These are phyloP conservation scores for Quercus lobata DNA, from an alignment of 331 rosid genomes.

Conservation along the genomic window DNA sequence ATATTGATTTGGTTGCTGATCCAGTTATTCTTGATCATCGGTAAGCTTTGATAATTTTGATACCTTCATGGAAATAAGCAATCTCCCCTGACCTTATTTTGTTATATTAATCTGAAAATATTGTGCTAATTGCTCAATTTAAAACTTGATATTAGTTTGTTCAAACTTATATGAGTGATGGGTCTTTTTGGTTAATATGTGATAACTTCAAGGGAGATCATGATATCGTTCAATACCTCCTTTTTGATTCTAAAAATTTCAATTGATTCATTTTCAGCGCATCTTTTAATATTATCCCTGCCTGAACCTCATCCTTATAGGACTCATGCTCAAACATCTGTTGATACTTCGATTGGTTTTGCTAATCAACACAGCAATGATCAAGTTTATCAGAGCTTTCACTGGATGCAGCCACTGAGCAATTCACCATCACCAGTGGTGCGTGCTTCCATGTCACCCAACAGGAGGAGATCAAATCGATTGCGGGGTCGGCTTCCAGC, in stretches of 20 bases:
- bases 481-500: neutral
- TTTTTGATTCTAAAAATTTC: neutral
- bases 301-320: neutral
- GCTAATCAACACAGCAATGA: neutral
- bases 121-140: neutral
- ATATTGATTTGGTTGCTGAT: neutral
- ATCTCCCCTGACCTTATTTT: neutral
- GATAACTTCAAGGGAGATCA: neutral
- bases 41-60: slow-evolving; percentile 13
- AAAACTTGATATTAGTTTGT: neutral
- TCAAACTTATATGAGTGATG: neutral
- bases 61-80: neutral
- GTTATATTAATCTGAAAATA: neutral
- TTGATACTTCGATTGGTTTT: neutral
- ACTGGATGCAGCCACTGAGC: neutral
- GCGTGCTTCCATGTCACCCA: neutral
- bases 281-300: neutral
- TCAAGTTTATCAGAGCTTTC: neutral
- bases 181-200: neutral
- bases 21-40: neutral
- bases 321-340: neutral
- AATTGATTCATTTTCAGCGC: neutral
- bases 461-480: neutral
- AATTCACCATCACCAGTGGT: neutral
- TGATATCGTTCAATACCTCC: neutral